Evolutionary conservation across 192 early-diverging fungal species (phyloP), one percentile per base, ranked within the genome.

Genomic region (Linnemannia zychae): DNA sequence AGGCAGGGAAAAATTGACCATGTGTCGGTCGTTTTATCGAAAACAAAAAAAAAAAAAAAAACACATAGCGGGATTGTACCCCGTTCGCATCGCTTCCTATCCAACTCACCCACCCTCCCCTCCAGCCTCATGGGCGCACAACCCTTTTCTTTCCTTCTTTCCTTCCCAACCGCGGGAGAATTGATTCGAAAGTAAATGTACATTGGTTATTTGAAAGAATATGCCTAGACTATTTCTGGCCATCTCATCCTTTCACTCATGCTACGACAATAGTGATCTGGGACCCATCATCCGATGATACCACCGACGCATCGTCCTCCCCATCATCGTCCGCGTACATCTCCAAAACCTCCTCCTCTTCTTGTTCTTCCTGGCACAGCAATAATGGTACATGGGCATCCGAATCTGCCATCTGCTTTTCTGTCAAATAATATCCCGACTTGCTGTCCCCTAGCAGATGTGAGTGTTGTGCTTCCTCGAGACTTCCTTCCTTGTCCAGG

Each of bases 381-480:
- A 82, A 48, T 17, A 82, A 48, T 31, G 81, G 75, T 46, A 82
- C 75, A 28, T 24, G 40, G 22, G 53, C 74, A 40, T 46, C 47
- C 15, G 53, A 71, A 28, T 82, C 53, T 50, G 76, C 74, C 46
- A 66, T 44, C 44, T 69, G 75, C 75, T 77, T 77, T 37, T 76
- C 75, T 17, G 40, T 77, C 46, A 65, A 76, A 48, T 73, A 77
- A 5, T 40, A 44, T 40, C 7, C 52, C 49, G 67, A 11, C 57
- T 24, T 13, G 18, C 44, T 17, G 20, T 15, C 22, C 15, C 15
- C 38, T 20, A 17, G 31, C 13, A 24, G 16, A 12, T 20, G 2
- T 49, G 24, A 18, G 49, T 68, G 49, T 31, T 76, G 53, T 40
- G 34, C 60, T n/a, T n/a, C n/a, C 44, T 76, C 75, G 48, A 73